Conservation (phyloP, 495 filamentous ascomycete species). For the Amniculicola lignicola region DNA sequence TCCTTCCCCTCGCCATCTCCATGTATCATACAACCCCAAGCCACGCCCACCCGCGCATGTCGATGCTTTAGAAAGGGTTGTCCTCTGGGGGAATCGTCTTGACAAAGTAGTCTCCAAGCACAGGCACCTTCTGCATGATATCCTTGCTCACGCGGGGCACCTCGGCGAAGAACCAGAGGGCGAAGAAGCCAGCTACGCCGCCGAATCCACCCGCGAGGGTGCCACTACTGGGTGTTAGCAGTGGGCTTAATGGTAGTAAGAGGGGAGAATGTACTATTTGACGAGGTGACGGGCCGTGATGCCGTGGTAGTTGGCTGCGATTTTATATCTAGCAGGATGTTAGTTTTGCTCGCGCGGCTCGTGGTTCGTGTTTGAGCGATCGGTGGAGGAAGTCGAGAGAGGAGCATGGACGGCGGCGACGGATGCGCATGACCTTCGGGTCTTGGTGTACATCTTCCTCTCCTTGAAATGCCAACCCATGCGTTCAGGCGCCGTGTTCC, state of each 20-base stretch:
- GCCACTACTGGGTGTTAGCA: constrained; percentile 45
- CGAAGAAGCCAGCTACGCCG: constrained; percentile 57
- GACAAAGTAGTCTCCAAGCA: constrained; percentile 58
- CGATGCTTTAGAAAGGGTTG: constrained; percentile 48
- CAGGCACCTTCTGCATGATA: constrained; percentile 58
- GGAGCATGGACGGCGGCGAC: too few species aligned
- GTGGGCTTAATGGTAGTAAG: neutral
- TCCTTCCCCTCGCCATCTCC: neutral
- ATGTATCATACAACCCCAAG: constrained; percentile 21
- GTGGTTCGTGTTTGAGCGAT: neutral
- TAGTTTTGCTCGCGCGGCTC: neutral
- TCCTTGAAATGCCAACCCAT: too few species aligned
- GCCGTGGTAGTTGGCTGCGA: constrained; percentile 50
- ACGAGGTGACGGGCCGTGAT: constrained; percentile 46
- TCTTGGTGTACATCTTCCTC: too few species aligned
- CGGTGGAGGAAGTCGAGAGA: too few species aligned
- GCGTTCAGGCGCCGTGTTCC: neutral
- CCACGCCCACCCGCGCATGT: neutral
- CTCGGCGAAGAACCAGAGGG: constrained; percentile 69
- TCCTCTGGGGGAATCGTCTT: constrained; percentile 61
- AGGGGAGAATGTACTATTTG: constrained; percentile 49
- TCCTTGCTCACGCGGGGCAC: constrained; percentile 65
- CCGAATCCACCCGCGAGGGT: constrained; percentile 57
- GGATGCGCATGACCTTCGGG: too few species aligned
- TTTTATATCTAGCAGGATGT: constrained; percentile 50